A percentile compares a stretch with the other conserved stretches of the same genome.
phyloP scores from a whole-genome alignment of 805 yeast genomes.

The Starmerella powellii region DNA sequence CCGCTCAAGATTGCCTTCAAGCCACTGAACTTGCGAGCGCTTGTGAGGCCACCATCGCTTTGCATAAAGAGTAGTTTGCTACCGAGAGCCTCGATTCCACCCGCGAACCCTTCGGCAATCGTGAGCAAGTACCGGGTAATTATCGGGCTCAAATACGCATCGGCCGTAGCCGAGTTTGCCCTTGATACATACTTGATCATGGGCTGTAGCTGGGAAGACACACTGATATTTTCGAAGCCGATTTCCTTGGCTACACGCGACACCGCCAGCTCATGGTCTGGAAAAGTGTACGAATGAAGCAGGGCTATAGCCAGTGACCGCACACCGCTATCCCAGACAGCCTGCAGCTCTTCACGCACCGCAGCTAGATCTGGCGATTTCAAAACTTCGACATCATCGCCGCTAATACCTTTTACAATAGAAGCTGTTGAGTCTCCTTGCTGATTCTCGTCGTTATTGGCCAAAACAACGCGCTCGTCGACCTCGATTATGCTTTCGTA shows the following conservation, averaged over 20 bases:
- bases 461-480: constrained; percentile 82
- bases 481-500: constrained; percentile 70
- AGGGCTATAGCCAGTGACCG: constrained; percentile 60
- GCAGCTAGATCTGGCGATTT: constrained; percentile 38
- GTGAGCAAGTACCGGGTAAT: constrained; percentile 51
- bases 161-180: constrained; percentile 67
- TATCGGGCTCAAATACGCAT: constrained; percentile 74
- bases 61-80: constrained; percentile 59
- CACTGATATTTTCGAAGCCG: constrained; percentile 58
- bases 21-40: constrained; percentile 74
- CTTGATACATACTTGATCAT: constrained; percentile 68
- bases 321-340: constrained; percentile 45
- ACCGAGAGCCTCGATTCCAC: constrained; percentile 35
- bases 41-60: constrained; percentile 89
- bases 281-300: constrained; percentile 61
- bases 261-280: constrained; percentile 51
- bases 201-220: constrained; percentile 59
- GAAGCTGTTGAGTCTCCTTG: constrained; percentile 16
- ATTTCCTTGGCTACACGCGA: constrained; percentile 48
- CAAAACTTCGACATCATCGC: constrained; percentile 52
- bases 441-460: constrained; percentile 55
- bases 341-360: constrained; percentile 34
- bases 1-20: constrained; percentile 82
- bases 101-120: constrained; percentile 49
- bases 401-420: constrained; percentile 47